Conservation (phyloP, 306 rosid genomes). For the Senna siamea region DNA sequence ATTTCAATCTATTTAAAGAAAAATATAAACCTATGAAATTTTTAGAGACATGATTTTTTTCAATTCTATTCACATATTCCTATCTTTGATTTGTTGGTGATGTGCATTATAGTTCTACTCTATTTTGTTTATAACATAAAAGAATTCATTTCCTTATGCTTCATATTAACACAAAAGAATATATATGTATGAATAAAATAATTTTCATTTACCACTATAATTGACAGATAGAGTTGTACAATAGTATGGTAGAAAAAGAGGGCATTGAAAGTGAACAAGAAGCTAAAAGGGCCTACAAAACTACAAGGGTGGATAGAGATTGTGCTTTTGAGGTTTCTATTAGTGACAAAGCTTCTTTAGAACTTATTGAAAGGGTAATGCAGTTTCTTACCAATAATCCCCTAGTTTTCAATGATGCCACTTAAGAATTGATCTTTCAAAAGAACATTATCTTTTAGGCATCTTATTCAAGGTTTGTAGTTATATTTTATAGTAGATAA, state of each 20-base stretch:
- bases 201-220: neutral
- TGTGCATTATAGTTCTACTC: too few relatives aligned
- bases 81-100: too few relatives aligned
- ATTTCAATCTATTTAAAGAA: neutral
- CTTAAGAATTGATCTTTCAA: slow-evolving; percentile 17
- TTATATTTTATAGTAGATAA: neutral
- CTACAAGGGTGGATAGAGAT: slow-evolving; percentile 54
- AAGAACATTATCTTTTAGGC: neutral
- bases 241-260: slow-evolving; percentile 58
- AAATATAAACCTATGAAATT: too few relatives aligned
- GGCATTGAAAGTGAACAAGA: slow-evolving; percentile 47
- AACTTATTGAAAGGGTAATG: slow-evolving; percentile 51
- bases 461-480: neutral
- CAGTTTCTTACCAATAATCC: slow-evolving; percentile 15
- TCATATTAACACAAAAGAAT: neutral
- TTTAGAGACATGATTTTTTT: neutral
- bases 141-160: neutral
- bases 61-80: too few relatives aligned
- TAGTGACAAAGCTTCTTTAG: slow-evolving; percentile 51
- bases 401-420: slow-evolving; percentile 20
- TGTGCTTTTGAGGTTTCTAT: slow-evolving; percentile 37
- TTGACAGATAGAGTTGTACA: slow-evolving; percentile 50
- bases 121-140: neutral
- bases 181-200: neutral
- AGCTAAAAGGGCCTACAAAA: slow-evolving; percentile 49